phyloP scores from a whole-genome alignment of 371 early-diverging fungal genomes.

The Thermomucor indicae-seudaticae region DNA sequence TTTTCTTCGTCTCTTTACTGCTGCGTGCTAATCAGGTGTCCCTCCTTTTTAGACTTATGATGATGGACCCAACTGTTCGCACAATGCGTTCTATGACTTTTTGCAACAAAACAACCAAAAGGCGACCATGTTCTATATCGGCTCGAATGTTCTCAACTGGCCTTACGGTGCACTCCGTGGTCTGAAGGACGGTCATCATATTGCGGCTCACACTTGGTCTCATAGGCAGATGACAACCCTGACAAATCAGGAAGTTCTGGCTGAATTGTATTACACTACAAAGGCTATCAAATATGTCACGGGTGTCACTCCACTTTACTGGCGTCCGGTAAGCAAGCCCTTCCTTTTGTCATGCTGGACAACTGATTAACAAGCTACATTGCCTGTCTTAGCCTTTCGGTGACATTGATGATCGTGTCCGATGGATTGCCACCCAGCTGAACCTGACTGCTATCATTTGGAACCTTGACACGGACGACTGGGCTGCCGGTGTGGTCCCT shows the following conservation, averaged over 20 bases:
- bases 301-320: slow-evolving; percentile 53
- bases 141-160: slow-evolving; percentile 48
- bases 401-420: slow-evolving; percentile 55
- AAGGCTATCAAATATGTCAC: slow-evolving; percentile 53
- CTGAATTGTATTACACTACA: slow-evolving; percentile 50
- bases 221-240: slow-evolving; percentile 51
- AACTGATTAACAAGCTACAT: background rate
- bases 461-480: slow-evolving; percentile 48
- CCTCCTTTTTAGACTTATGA: slow-evolving; percentile 48
- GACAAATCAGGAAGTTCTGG: slow-evolving; percentile 48
- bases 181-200: slow-evolving; percentile 44
- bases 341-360: slow-evolving; percentile 1
- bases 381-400: slow-evolving; percentile 30
- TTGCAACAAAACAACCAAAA: slow-evolving; percentile 41
- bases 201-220: slow-evolving; percentile 53
- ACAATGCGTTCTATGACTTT: slow-evolving; percentile 46
- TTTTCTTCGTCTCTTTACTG: background rate
- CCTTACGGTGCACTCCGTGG: slow-evolving; percentile 50
- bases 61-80: slow-evolving; percentile 50
- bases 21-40: too few relatives aligned
- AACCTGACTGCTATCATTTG: slow-evolving; percentile 46
- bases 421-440: slow-evolving; percentile 48
- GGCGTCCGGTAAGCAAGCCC: slow-evolving; percentile 43
- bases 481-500: slow-evolving; percentile 28
- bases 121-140: slow-evolving; percentile 54